Evolutionary conservation across 148 eudicot species (phyloP).

Genomic region (Drosera capensis): DNA sequence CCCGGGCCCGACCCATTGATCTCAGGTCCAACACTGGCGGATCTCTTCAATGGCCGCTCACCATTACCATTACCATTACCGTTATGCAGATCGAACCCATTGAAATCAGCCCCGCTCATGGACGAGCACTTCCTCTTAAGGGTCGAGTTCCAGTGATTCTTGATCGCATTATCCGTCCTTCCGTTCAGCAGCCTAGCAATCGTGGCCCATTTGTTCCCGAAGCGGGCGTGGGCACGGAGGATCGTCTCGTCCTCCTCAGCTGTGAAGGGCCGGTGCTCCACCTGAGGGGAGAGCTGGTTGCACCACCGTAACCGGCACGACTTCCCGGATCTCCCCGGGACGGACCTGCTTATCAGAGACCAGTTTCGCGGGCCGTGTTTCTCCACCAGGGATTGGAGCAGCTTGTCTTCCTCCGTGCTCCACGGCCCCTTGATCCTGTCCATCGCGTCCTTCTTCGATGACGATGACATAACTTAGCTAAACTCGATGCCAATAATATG

Average conservation of each 20-base stretch:
- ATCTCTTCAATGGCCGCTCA: conserved; percentile 33
- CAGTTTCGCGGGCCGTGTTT: conserved; percentile 50
- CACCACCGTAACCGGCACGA: conserved; percentile 59
- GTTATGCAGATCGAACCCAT: neutral
- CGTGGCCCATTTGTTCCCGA: conserved; percentile 61
- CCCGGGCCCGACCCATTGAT: conserved; percentile 9
- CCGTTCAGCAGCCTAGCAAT: conserved; percentile 41
- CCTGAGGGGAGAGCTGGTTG: conserved; percentile 50
- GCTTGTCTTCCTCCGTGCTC: conserved; percentile 53
- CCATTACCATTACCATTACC: too few species aligned
- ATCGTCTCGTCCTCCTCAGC: conserved; percentile 40
- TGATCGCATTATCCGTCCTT: conserved; percentile 54
- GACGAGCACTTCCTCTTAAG: conserved; percentile 40
- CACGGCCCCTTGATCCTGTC: conserved; percentile 61
- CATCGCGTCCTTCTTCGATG: conserved; percentile 8
- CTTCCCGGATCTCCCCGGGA: conserved; percentile 49
- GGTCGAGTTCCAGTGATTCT: conserved; percentile 55
- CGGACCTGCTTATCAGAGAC: conserved; percentile 36
- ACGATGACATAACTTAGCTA: neutral
- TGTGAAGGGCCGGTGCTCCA: conserved; percentile 44
- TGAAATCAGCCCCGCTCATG: conserved; percentile 26
- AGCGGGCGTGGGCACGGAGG: conserved; percentile 31
- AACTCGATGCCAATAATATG: neutral
- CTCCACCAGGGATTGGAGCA: conserved; percentile 20
- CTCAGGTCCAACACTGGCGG: conserved; percentile 35